A percentile compares a stretch with the other conserved stretches of the same genome.
phyloP scores from a whole-genome alignment of 1,284 basidiomycete genomes.

The Ustilago crameri region DNA sequence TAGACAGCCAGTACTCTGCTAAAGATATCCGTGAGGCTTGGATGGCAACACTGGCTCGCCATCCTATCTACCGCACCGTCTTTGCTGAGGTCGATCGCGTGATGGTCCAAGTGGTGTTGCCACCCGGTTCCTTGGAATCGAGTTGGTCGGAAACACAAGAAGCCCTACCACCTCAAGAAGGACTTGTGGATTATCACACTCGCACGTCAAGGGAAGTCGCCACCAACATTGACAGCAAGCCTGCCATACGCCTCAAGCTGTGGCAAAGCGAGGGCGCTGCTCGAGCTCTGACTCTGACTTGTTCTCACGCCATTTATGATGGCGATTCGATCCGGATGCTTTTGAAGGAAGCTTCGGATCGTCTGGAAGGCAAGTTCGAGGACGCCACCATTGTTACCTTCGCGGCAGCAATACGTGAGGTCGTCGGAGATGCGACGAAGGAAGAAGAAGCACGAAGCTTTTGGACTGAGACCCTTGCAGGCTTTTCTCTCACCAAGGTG shows the following conservation, averaged over 20 bases:
- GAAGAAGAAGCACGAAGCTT: slow-evolving; percentile 25
- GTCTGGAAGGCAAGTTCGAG: slow-evolving; percentile 2
- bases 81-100: slow-evolving; percentile 40
- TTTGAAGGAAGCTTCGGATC: slow-evolving; percentile 31
- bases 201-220: slow-evolving; percentile 38
- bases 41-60: slow-evolving; percentile 28
- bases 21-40: slow-evolving; percentile 32
- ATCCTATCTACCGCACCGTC: slow-evolving; percentile 57
- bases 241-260: slow-evolving; percentile 50
- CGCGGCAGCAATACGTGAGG: slow-evolving; percentile 19
- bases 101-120: slow-evolving; percentile 46
- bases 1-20: slow-evolving; percentile 1
- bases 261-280: slow-evolving; percentile 19
- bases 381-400: slow-evolving; percentile 10
- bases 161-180: slow-evolving; percentile 1
- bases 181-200: slow-evolving; percentile 17
- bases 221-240: slow-evolving; percentile 12
- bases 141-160: slow-evolving; percentile 17
- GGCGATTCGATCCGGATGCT: slow-evolving; percentile 57
- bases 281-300: slow-evolving; percentile 26
- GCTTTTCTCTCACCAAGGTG: slow-evolving; percentile 43
- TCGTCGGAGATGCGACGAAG: slow-evolving; percentile 22
- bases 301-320: slow-evolving; percentile 64
- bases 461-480: slow-evolving; percentile 50
- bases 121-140: slow-evolving; percentile 3